A percentile compares a stretch with the other conserved stretches of the same genome.
Evolutionary conservation across 163 green algal species (phyloP).

Genomic region (Trebouxia gelatinosa): DNA sequence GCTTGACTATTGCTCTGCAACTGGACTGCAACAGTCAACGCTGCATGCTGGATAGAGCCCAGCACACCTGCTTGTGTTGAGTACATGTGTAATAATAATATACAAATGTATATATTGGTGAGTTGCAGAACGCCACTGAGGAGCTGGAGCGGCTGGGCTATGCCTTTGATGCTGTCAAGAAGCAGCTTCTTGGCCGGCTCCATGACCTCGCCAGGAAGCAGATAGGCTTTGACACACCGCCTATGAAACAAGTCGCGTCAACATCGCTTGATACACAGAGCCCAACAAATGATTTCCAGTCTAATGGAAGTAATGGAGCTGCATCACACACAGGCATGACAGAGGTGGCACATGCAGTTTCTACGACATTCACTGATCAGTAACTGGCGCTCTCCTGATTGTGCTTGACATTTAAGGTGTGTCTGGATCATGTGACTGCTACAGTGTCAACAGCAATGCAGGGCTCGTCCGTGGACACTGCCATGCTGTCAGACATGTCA

Average conservation of each 20-base stretch:
- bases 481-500: no score
- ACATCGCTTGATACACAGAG: neutral
- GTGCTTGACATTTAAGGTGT: no score
- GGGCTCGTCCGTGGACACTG: no score
- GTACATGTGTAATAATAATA: no score
- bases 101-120: no score
- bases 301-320: neutral
- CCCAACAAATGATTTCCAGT: neutral
- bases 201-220: slow-evolving; percentile 62
- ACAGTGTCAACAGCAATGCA: no score
- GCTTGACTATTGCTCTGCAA: no score
- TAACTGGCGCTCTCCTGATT: no score
- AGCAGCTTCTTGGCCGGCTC: slow-evolving; percentile 85
- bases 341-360: slow-evolving; percentile 4
- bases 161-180: slow-evolving; percentile 87
- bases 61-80: no score
- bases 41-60: no score
- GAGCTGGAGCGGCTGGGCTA: slow-evolving; percentile 80
- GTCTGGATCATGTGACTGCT: no score
- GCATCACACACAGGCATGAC: neutral
- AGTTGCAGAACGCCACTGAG: slow-evolving; percentile 81
- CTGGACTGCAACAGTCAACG: no score
- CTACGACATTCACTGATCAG: slow-evolving; percentile 5
- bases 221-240: slow-evolving; percentile 40
- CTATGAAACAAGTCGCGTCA: neutral